Base-by-base conservation (phyloP, 2,329 filamentous ascomycete species). In the Aspergillus nomiae region DNA sequence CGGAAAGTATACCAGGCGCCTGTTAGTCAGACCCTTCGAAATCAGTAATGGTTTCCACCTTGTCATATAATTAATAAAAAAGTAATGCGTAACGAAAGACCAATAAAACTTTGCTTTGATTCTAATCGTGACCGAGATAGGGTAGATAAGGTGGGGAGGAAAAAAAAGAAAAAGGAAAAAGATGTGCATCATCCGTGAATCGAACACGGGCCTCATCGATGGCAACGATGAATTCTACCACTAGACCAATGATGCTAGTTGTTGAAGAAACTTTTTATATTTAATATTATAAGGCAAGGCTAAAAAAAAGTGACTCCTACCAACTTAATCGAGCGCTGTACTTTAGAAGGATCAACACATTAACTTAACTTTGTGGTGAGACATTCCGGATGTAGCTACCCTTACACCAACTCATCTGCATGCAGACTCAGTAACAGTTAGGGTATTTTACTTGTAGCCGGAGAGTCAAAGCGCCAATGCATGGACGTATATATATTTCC, bases 191-290 rank as follows among this genome's bases (percentile, higher is more conserved):
- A 77, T 78, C 77, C 77, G 77, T 77, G 77, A 80, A 80, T 80
- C 77, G 77, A 80, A 80, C 77, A 77, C 77, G 77, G 77, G 77
- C 77, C 77, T 79, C 77, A 72, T 80, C 77, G 77, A 80, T 78
- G 76, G 76, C 76, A 78, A 78, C 76, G 76, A 78, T 71, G 76
- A 78, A 78, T 78, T 78, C 76, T 78, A 78, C 76, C 76, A 78
- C 76, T 78, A 78, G 76, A 78, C 76, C 76, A 78, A 77, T 76
- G 75, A 78, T 78, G 76, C 34, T 36, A 7, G 4, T 3, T 36
- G 1, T 16, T 7, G 5, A 8, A 7, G 1, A 36, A 36, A 0
- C 0, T 0, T 0, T 0, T 0, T 0, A 3, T 8, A 16, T 8
- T 8, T 16, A 2, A 16, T 3, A 7, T 7, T 3, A 36, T 36